Percentiles rank a stretch among this genome's conserved stretches.
phyloP scores from a whole-genome alignment of 2,329 filamentous ascomycete species.

The Periconia macrospinosa region DNA sequence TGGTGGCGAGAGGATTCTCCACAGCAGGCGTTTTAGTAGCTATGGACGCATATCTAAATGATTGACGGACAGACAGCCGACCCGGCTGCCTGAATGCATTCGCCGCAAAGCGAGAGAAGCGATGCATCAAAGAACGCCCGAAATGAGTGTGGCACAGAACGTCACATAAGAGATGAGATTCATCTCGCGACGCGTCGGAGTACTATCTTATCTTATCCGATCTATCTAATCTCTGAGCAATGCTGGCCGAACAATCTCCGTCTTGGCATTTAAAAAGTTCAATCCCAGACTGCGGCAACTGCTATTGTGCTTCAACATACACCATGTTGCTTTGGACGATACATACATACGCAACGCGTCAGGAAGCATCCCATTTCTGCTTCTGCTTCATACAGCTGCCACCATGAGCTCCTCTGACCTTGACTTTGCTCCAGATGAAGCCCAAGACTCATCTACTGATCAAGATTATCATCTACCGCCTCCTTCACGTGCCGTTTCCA shows the following conservation, averaged over 20 bases:
- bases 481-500: constrained; percentile 7
- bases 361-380: background rate
- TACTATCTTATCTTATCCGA: background rate
- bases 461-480: background rate
- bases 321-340: background rate
- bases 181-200: background rate
- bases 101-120: constrained; percentile 33
- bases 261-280: constrained; percentile 3
- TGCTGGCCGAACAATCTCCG: constrained; percentile 7
- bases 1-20: background rate
- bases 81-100: constrained; percentile 18
- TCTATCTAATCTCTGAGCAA: too few relatives aligned
- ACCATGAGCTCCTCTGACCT: constrained; percentile 12
- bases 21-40: background rate
- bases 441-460: constrained; percentile 1
- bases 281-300: background rate
- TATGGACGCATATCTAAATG: constrained; percentile 19
- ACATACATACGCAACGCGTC: background rate
- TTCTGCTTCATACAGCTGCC: background rate
- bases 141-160: constrained; percentile 7
- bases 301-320: background rate
- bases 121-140: constrained; percentile 31
- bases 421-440: constrained; percentile 6
- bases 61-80: constrained; percentile 4
- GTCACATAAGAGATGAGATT: constrained; percentile 21